Base-by-base conservation (phyloP, 148 eudicot genomes). In the Selenicereus undatus region DNA sequence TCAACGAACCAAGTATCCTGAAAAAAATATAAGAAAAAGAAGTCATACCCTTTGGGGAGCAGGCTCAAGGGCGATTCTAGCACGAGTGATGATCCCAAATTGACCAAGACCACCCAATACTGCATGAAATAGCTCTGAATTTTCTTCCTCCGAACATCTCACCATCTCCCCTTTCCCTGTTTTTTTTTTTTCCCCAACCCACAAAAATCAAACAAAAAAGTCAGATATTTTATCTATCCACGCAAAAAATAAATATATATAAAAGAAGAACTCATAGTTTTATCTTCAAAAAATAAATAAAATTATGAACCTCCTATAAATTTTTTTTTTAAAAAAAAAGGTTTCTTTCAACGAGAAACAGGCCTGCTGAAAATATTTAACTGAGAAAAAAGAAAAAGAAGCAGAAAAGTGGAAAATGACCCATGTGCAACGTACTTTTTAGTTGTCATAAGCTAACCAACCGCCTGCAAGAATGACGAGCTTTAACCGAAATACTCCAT, bases 51-150 rank as follows among this genome's bases (percentile, higher is more conserved):
- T 93, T 76, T 88, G 86, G 18, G 99, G 99, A 79, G 97, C 93
- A 66, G 86, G 86, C 82, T 95, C 97, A 78, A 95, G 94, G 71
- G 97, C 94, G 60, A 95, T 92, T 86, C 97, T 88, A 43, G 99
- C 97, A 62, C 94, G 89, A 18, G 97, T 92, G 9, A 95, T 92
- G 73, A 95, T 92, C 74, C 98, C 98, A 86, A 95, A 95, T 81
- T 95, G 99, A 43, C 99, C 99, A 60, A 95, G 80, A 0, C 99
- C 99, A 36, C 99, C 99, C 73, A 95, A 88, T 45, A 92, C 98
- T 11, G 90, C 90, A 82, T 93, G 88, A 78, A 90, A 95, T 17
- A 95, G 82, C 65, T 92, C 98, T 8, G 89, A 39, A 66, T 92
- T 89, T 36, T 85, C 76, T 60, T 90, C 85, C 58, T 89, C 83